Evolutionary conservation across 2,329 filamentous ascomycete species (phyloP).

Genomic region (Aspergillus sp.): DNA sequence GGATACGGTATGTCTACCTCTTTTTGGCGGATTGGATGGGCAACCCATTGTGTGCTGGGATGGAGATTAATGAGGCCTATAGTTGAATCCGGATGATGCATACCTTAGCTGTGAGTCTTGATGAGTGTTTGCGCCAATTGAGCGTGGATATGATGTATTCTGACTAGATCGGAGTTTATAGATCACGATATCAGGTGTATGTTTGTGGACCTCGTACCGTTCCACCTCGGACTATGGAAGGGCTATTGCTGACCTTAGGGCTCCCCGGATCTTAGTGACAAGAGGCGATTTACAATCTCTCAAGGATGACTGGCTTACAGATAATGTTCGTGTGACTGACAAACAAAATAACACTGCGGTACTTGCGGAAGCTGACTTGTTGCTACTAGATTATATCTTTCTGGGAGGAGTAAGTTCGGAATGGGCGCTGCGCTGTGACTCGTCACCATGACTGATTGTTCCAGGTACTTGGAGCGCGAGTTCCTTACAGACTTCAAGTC

Average conservation of each 20-base stretch:
- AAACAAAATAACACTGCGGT: background rate
- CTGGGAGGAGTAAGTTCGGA: slow-evolving; percentile 79
- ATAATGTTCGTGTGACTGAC: slow-evolving; percentile 66
- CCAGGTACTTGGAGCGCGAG: slow-evolving; percentile 81
- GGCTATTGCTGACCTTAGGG: background rate
- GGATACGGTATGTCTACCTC: slow-evolving; percentile 33
- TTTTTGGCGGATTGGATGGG: background rate
- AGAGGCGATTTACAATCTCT: slow-evolving; percentile 85
- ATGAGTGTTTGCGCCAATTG: background rate
- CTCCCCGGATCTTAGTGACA: slow-evolving; percentile 60
- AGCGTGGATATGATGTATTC: background rate
- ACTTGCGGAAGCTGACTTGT: slow-evolving; percentile 19
- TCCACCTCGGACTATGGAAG: no score
- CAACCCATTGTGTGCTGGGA: background rate
- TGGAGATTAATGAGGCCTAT: slow-evolving; percentile 20
- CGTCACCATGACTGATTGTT: slow-evolving; percentile 12
- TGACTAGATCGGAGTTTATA: slow-evolving; percentile 31
- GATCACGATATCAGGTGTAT: slow-evolving; percentile 66
- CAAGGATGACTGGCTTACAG: slow-evolving; percentile 92
- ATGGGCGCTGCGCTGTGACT: background rate
- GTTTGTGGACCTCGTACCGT: slow-evolving; percentile 23
- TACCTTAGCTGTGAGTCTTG: slow-evolving; percentile 66
- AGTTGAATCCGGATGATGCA: slow-evolving; percentile 63
- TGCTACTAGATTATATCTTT: slow-evolving; percentile 79
- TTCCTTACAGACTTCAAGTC: slow-evolving; percentile 76